Conservation (phyloP, 2,329 filamentous ascomycete species). For the Epichloe aotearoae region DNA sequence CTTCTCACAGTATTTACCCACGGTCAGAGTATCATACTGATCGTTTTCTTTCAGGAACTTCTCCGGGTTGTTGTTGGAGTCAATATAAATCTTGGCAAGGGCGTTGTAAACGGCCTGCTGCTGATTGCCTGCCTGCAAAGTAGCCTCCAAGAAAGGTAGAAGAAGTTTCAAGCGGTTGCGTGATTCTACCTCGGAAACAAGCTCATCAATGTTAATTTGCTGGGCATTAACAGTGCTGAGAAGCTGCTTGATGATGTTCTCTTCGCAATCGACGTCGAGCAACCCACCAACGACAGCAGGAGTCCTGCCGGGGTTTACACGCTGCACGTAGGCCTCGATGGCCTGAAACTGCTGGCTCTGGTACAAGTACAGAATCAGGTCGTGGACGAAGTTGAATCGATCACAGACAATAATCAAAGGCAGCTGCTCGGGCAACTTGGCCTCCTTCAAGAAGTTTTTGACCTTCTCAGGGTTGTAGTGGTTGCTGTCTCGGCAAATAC, state of each 20-base stretch:
- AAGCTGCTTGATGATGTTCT: constrained; percentile 88
- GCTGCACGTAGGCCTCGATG: constrained; percentile 95
- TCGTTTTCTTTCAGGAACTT: constrained; percentile 96
- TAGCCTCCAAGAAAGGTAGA: constrained; percentile 89
- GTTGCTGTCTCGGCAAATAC: constrained; percentile 89
- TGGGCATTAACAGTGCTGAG: constrained; percentile 71
- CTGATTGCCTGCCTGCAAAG: constrained; percentile 77
- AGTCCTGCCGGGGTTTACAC: constrained; percentile 82
- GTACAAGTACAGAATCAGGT: constrained; percentile 91
- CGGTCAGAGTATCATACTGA: constrained; percentile 79
- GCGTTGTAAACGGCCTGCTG: constrained; percentile 97
- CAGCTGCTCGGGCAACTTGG: constrained; percentile 79
- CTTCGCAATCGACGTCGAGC: constrained; percentile 93
- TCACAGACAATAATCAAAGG: constrained; percentile 98
- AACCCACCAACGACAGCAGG: constrained; percentile 88
- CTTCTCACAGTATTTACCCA: constrained; percentile 99
- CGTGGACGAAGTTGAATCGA: constrained; percentile 98
- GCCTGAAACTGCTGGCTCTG: constrained; percentile 99
- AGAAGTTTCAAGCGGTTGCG: constrained; percentile 93
- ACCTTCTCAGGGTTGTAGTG: constrained; percentile 87
- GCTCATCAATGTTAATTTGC: constrained; percentile 83
- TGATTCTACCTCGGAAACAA: constrained; percentile 88
- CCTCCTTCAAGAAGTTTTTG: constrained; percentile 98
- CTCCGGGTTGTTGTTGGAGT: constrained; percentile 96
- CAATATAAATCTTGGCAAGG: constrained; percentile 97